Evolutionary conservation across 2,329 filamentous ascomycete genomes (phyloP).

Genomic region (Xenoacremonium recifei): DNA sequence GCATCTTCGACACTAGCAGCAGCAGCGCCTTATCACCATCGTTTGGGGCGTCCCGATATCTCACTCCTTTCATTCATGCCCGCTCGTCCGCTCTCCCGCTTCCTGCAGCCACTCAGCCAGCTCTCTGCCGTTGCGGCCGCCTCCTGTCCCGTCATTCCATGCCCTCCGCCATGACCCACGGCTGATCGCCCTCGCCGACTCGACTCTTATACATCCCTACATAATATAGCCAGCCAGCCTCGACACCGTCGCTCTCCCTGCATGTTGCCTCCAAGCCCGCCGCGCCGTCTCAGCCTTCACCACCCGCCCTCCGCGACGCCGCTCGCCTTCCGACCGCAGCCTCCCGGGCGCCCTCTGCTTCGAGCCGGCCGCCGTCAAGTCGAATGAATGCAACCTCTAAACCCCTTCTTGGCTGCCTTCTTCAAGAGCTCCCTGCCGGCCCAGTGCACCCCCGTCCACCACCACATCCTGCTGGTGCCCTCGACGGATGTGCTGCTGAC

Average conservation of each 20-base stretch:
- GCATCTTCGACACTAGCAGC: neutral
- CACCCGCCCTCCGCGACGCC: conserved; percentile 10
- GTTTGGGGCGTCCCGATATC: neutral
- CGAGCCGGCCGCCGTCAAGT: conserved; percentile 27
- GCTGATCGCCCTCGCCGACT: neutral
- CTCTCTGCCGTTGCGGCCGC: neutral
- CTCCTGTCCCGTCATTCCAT: neutral
- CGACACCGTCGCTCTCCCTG: conserved; percentile 7
- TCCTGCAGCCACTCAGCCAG: neutral
- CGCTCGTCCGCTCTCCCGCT: neutral
- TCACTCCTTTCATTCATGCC: neutral
- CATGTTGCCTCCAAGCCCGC: conserved; percentile 21
- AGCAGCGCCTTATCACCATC: neutral
- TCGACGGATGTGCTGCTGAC: conserved; percentile 89
- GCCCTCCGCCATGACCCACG: neutral
- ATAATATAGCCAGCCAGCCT: neutral
- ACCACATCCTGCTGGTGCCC: conserved; percentile 91
- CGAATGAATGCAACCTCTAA: conserved; percentile 87
- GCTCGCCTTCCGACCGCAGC: conserved; percentile 13
- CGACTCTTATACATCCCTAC: neutral
- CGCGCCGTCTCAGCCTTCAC: conserved; percentile 12
- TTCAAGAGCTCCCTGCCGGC: conserved; percentile 91
- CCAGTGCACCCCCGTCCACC: conserved; percentile 88
- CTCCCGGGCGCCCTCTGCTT: conserved; percentile 26
- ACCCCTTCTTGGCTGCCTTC: conserved; percentile 97